These are phyloP conservation scores for Ophiostoma montium DNA, from an alignment of 2,329 filamentous ascomycete genomes.

Conservation along the genomic window DNA sequence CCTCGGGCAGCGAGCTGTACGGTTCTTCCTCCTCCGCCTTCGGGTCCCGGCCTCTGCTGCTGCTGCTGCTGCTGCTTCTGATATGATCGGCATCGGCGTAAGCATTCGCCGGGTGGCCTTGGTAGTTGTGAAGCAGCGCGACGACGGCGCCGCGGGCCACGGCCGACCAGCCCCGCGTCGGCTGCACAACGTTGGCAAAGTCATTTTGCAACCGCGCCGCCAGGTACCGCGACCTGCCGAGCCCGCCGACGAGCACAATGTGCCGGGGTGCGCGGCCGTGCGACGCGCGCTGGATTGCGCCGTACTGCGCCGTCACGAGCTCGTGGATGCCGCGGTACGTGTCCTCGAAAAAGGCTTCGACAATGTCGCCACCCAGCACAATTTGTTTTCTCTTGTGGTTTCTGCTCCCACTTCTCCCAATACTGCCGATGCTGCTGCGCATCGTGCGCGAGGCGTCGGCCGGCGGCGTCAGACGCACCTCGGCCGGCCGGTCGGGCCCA, in stretches of 20 bases:
- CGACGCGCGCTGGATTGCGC: neutral
- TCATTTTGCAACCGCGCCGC: conserved; percentile 22
- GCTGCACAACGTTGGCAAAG: conserved; percentile 30
- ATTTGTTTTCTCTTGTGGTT: too few relatives aligned
- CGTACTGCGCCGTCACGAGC: conserved; percentile 18
- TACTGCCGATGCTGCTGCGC: too few relatives aligned
- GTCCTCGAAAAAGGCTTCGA: conserved; percentile 24
- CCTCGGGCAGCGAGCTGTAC: conserved; percentile 1
- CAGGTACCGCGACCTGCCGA: conserved; percentile 31
- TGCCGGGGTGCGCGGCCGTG: conserved; percentile 17
- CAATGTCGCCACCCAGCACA: conserved; percentile 10
- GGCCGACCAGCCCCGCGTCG: conserved; percentile 33
- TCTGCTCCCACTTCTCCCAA: too few relatives aligned
- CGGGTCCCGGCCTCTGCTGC: neutral
- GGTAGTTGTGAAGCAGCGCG: conserved; percentile 19
- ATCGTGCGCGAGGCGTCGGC: too few relatives aligned
- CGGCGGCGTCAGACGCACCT: neutral
- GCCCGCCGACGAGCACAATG: conserved; percentile 35
- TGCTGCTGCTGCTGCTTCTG: too few relatives aligned
- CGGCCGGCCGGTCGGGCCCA: neutral
- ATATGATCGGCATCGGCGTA: too few relatives aligned
- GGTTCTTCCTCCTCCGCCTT: neutral
- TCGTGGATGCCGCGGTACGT: conserved; percentile 28
- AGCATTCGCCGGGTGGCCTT: neutral
- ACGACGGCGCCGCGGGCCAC: conserved; percentile 38